A percentile compares a stretch with the other conserved stretches of the same genome.
phyloP scores from a whole-genome alignment of 306 rosid genomes.

The Citrullus amarus region DNA sequence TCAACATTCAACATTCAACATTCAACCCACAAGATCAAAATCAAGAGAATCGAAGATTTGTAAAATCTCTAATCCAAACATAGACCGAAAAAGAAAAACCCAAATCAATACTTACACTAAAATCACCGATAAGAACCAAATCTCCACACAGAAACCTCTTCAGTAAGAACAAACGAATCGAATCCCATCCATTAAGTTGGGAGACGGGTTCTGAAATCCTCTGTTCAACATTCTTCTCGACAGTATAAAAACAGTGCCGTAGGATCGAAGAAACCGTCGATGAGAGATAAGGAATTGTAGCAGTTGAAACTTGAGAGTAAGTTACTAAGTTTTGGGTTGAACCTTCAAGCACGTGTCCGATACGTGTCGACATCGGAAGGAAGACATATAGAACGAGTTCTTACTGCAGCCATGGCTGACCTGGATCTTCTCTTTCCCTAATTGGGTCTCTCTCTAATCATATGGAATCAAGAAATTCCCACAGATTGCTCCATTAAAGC shows the following conservation, averaged over 20 bases:
- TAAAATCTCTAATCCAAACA: background rate
- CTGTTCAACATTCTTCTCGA: background rate
- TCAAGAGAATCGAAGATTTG: background rate
- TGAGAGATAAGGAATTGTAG: background rate
- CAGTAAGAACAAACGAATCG: background rate
- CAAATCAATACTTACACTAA: background rate
- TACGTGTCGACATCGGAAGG: background rate
- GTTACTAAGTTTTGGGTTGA: background rate
- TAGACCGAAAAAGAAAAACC: background rate
- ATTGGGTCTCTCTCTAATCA: background rate
- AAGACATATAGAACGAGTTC: background rate
- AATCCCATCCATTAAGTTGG: background rate
- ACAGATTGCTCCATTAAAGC: background rate
- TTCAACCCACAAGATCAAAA: background rate
- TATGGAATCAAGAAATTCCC: background rate
- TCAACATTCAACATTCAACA: conserved; percentile 1
- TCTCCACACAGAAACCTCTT: background rate
- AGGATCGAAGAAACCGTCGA: conserved; percentile 11
- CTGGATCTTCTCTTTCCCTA: background rate
- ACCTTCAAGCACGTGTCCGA: background rate
- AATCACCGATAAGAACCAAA: background rate
- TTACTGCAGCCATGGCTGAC: background rate
- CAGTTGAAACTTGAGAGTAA: conserved; percentile 6
- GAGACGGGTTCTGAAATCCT: background rate
- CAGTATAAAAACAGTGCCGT: conserved; percentile 6